A percentile compares a stretch with the other conserved stretches of the same genome.
Evolutionary conservation across 2,329 filamentous ascomycete genomes (phyloP).

Genomic region (Aureobasidium sp.): DNA sequence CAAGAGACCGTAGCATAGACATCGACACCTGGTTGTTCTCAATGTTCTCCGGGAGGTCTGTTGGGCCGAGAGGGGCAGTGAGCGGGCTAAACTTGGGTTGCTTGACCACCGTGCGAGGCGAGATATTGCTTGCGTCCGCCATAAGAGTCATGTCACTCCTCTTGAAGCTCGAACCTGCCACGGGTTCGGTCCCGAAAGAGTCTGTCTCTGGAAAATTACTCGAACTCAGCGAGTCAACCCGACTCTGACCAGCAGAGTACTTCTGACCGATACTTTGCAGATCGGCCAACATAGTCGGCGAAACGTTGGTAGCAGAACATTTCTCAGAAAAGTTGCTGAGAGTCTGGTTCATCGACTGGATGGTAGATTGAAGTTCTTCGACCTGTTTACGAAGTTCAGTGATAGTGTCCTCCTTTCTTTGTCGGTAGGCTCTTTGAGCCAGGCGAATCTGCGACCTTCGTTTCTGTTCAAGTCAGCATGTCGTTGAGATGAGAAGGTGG

Average conservation of each 20-base stretch:
- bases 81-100: neutral
- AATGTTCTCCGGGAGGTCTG: neutral
- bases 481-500: neutral
- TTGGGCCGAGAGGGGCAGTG: neutral
- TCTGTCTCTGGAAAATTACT: neutral
- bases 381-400: conserved; percentile 62
- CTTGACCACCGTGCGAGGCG: neutral
- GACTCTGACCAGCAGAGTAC: neutral
- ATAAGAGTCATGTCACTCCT: too few species aligned
- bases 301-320: neutral
- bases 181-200: neutral
- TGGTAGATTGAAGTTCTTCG: conserved; percentile 55
- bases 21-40: neutral
- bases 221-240: neutral
- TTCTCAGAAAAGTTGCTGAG: conserved; percentile 59
- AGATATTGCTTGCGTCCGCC: neutral
- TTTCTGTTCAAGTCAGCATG: conserved; percentile 41
- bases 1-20: neutral
- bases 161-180: neutral
- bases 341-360: conserved; percentile 64
- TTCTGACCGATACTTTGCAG: conserved; percentile 12
- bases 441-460: conserved; percentile 80
- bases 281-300: conserved; percentile 11
- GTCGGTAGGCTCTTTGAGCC: conserved; percentile 75
- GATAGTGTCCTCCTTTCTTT: conserved; percentile 76